Conservation (phyloP, 78 protist genomes). For the Polysphondylium violaceum region DNA sequence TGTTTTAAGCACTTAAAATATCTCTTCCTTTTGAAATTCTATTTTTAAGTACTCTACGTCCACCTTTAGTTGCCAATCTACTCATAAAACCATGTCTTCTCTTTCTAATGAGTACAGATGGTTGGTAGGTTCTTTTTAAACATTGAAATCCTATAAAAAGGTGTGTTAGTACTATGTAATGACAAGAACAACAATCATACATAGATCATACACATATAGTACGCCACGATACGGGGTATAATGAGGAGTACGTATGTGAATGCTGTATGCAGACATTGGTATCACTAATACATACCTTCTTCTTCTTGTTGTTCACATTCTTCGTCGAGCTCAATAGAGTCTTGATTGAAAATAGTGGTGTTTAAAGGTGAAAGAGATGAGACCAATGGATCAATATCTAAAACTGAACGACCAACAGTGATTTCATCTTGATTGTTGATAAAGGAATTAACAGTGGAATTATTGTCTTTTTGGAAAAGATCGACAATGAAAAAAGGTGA, state of each 20-base stretch:
- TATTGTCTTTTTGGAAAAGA: too few relatives aligned
- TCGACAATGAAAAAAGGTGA: too few relatives aligned
- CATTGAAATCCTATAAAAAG: slow-evolving; percentile 2
- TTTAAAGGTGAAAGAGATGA: slow-evolving; percentile 6
- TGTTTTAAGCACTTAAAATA: slow-evolving; percentile 32
- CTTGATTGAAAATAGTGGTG: not conserved
- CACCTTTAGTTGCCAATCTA: slow-evolving; percentile 41
- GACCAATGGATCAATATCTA: slow-evolving; percentile 9
- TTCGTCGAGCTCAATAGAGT: not conserved
- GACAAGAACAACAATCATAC: not conserved
- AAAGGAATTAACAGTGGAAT: too few relatives aligned
- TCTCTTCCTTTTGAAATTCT: slow-evolving; percentile 49
- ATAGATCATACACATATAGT: not conserved
- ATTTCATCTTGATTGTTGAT: not conserved
- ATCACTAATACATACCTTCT: not conserved
- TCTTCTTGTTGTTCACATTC: not conserved
- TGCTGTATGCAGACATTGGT: not conserved
- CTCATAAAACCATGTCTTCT: slow-evolving; percentile 68
- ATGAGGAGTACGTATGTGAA: not conserved
- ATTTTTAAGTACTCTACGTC: slow-evolving; percentile 36
- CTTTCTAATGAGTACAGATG: slow-evolving; percentile 71
- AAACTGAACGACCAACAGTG: slow-evolving; percentile 6
- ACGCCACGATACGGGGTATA: not conserved
- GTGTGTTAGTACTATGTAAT: not conserved
- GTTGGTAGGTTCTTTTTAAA: slow-evolving; percentile 76